These are phyloP conservation scores for Suhomyces wounanorum DNA, from an alignment of 1,139 yeast genomes.

Conservation along the genomic window DNA sequence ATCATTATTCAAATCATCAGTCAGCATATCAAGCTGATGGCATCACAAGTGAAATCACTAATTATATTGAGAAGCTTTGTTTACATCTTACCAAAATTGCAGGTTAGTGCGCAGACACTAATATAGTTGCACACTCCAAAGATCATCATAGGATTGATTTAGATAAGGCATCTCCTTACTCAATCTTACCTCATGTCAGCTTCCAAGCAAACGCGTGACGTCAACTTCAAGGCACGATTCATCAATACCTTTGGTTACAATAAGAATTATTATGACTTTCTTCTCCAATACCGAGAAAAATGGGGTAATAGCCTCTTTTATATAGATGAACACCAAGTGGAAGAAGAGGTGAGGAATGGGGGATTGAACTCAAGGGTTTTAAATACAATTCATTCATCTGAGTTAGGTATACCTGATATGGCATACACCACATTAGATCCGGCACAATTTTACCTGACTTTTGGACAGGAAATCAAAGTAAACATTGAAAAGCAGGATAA, in stretches of 20 bases:
- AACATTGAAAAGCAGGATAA: constrained; percentile 6
- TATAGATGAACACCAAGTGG: constrained; percentile 28
- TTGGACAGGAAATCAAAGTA: constrained; percentile 6
- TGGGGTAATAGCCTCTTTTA: constrained; percentile 41
- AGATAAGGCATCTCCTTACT: background rate
- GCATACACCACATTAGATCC: background rate
- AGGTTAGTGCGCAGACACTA: background rate
- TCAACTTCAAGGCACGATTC: constrained; percentile 39
- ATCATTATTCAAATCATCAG: constrained; percentile 1
- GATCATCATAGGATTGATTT: background rate
- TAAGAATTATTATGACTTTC: constrained; percentile 28
- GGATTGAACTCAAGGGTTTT: constrained; percentile 10
- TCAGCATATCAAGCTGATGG: constrained; percentile 7
- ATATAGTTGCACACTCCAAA: background rate
- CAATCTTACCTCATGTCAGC: constrained; percentile 2
- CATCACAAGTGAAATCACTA: background rate
- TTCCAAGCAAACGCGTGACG: constrained; percentile 21
- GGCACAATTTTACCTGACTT: background rate
- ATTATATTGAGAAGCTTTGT: background rate
- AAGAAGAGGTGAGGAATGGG: constrained; percentile 10
- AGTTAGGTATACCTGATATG: constrained; percentile 9
- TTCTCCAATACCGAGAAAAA: constrained; percentile 29
- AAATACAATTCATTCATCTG: constrained; percentile 2
- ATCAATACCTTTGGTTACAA: constrained; percentile 39
- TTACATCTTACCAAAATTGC: constrained; percentile 1